phyloP scores from a whole-genome alignment of 2,329 filamentous ascomycete genomes.

The Diaporthe sp. region DNA sequence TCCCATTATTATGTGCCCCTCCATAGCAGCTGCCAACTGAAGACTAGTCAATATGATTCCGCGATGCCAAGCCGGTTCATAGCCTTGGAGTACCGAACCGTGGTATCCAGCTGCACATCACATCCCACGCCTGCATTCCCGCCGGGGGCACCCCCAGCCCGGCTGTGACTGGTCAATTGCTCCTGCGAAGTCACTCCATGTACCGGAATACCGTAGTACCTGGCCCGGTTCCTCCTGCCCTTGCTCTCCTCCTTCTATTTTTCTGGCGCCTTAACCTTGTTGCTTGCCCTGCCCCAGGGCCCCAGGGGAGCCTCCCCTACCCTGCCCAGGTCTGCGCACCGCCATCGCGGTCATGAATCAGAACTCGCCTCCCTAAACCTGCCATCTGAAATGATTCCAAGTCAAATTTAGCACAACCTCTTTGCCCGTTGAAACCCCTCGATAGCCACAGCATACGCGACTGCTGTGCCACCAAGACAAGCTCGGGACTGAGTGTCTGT shows the following conservation, averaged over 20 bases:
- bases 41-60: background rate
- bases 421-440: conserved; percentile 1
- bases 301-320: background rate
- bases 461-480: background rate
- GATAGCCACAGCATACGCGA: background rate
- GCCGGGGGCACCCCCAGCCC: background rate
- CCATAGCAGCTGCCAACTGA: background rate
- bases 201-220: background rate
- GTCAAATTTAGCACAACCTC: conserved; percentile 12
- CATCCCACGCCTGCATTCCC: conserved; percentile 6
- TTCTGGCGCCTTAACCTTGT: background rate
- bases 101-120: conserved; percentile 17
- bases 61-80: conserved; percentile 8
- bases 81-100: conserved; percentile 1
- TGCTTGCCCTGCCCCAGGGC: background rate
- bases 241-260: background rate
- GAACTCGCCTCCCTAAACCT: conserved; percentile 8
- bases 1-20: background rate
- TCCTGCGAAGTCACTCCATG: background rate
- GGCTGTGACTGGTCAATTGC: conserved; percentile 11
- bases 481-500: background rate
- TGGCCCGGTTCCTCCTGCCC: conserved; percentile 1
- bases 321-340: no score
- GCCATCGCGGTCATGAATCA: conserved; percentile 18
- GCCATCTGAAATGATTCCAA: conserved; percentile 17